Evolutionary conservation across 306 rosid genomes (phyloP).

Genomic region (Rosa persica): DNA sequence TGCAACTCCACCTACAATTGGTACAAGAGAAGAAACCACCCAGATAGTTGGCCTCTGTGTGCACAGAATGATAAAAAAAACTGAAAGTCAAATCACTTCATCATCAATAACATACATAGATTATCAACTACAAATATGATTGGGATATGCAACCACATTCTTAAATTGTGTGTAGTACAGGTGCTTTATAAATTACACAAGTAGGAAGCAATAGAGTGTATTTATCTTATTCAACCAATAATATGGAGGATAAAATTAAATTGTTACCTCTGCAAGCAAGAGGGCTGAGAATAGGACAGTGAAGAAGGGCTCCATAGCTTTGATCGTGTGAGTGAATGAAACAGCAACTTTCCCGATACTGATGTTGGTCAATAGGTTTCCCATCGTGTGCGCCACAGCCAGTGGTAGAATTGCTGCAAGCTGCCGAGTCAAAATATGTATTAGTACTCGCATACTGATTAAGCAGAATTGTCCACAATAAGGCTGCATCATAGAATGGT

Average conservation of each 20-base stretch:
- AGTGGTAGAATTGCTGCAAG: conserved; percentile 52
- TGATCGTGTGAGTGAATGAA: conserved; percentile 86
- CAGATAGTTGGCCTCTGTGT: conserved; percentile 64
- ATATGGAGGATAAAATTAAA: not conserved
- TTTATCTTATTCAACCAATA: not conserved
- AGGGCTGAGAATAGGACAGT: conserved; percentile 61
- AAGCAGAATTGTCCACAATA: not conserved
- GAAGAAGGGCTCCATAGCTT: conserved; percentile 82
- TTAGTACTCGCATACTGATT: not conserved
- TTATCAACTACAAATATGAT: not conserved
- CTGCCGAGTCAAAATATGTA: conserved; percentile 27
- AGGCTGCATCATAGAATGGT: not conserved
- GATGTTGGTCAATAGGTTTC: conserved; percentile 69
- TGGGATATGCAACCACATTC: not conserved
- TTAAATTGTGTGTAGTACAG: not conserved
- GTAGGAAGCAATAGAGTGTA: not conserved
- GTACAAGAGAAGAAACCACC: conserved; percentile 86
- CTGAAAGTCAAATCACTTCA: conserved; percentile 30
- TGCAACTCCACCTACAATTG: conserved; percentile 91
- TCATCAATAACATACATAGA: not conserved
- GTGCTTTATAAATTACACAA: not conserved
- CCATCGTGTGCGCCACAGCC: conserved; percentile 68
- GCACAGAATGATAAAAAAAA: conserved; percentile 37
- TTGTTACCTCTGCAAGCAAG: conserved; percentile 61
- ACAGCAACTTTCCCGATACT: conserved; percentile 72